Evolutionary conservation across 1,139 yeast species (phyloP).

Genomic region (Pichia norvegensis): DNA sequence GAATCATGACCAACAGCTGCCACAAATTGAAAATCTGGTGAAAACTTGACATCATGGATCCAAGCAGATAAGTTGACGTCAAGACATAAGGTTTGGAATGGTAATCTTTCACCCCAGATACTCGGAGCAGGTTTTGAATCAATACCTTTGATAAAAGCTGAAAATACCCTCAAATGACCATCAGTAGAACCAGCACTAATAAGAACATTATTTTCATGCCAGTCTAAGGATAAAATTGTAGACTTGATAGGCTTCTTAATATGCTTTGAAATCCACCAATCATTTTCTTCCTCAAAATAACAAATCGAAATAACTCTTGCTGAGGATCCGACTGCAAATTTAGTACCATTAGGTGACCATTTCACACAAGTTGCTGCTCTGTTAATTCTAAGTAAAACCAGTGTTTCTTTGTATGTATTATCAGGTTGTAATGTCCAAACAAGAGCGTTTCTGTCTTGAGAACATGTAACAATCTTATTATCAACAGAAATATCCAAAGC

Average conservation of each 20-base stretch:
- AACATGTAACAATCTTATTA: constrained; percentile 91
- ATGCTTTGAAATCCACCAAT: constrained; percentile 99
- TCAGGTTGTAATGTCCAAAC: constrained; percentile 81
- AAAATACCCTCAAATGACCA: constrained; percentile 88
- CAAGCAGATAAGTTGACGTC: constrained; percentile 81
- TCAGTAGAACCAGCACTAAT: constrained; percentile 91
- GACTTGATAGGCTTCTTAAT: constrained; percentile 88
- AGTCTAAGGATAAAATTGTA: constrained; percentile 73
- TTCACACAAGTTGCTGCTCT: constrained; percentile 90
- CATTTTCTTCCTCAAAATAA: constrained; percentile 91
- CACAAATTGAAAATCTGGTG: constrained; percentile 68
- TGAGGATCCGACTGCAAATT: constrained; percentile 96
- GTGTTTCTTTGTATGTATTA: constrained; percentile 66
- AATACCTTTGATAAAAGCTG: constrained; percentile 85
- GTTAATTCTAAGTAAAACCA: constrained; percentile 84
- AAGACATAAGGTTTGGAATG: constrained; percentile 89
- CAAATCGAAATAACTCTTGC: constrained; percentile 93
- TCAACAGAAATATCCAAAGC: constrained; percentile 87
- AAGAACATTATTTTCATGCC: constrained; percentile 93
- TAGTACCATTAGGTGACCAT: constrained; percentile 90
- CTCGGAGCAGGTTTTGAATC: constrained; percentile 77
- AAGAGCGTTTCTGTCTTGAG: constrained; percentile 95
- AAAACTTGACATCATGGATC: constrained; percentile 87
- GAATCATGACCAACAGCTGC: constrained; percentile 62
- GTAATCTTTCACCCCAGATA: constrained; percentile 91